Percentiles rank a stretch among this genome's conserved stretches.
phyloP scores from a whole-genome alignment of 257 asterid species.

The Capsicum baccatum region DNA sequence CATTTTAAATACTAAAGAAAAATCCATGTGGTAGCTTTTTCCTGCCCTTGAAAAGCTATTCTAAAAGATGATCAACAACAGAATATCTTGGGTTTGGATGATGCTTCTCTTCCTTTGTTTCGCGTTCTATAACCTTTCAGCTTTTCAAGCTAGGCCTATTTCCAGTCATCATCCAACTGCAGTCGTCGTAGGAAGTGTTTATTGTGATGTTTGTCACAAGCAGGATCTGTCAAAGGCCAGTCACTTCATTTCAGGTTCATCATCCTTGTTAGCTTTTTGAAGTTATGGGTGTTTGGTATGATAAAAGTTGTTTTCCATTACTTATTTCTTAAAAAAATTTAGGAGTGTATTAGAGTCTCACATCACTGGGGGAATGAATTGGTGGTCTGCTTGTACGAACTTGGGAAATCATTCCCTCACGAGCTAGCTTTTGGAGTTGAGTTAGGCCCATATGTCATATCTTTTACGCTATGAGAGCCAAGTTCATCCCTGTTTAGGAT shows the following conservation, averaged over 20 bases:
- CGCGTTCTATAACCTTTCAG: background rate
- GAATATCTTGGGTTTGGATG: background rate
- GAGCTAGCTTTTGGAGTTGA: too few species aligned
- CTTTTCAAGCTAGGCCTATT: background rate
- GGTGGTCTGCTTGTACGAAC: too few species aligned
- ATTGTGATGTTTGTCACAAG: conserved; percentile 27
- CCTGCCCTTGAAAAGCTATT: background rate
- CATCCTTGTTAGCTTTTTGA: background rate
- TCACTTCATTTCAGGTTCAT: conserved; percentile 65
- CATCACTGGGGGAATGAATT: too few species aligned
- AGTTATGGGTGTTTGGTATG: too few species aligned
- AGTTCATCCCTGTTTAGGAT: too few species aligned
- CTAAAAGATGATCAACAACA: conserved; percentile 12
- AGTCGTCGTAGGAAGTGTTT: conserved; percentile 16
- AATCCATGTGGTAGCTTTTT: background rate
- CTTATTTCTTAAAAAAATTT: too few species aligned
- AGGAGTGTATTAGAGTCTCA: too few species aligned
- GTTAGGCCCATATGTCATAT: too few species aligned
- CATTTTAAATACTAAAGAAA: background rate
- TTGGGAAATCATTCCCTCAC: too few species aligned
- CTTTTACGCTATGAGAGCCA: too few species aligned
- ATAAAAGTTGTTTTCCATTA: background rate
- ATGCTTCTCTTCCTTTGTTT: background rate
- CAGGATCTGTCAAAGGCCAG: conserved; percentile 26
- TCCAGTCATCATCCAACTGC: conserved; percentile 1